Evolutionary conservation across 2,329 filamentous ascomycete species (phyloP), one percentile per base, ranked within the genome.

Genomic region (Fusarium dlaminii): DNA sequence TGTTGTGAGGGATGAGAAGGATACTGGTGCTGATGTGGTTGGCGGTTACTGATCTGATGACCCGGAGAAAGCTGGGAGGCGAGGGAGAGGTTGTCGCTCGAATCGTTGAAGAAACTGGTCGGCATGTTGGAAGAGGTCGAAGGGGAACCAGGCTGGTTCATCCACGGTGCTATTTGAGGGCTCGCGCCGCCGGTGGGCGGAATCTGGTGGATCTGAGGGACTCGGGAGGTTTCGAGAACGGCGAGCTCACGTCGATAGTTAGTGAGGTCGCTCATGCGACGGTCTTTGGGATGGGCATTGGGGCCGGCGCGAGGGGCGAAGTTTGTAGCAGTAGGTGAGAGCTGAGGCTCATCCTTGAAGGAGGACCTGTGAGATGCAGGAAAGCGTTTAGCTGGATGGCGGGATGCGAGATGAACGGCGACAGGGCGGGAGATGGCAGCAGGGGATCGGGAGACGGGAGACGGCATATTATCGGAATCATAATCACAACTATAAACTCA

Each of bases 171-270:
- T 75, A 89, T 83, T 79, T 89, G 90, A 67, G 86, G 83, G 66
- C 86, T 84, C 42, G 86, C 84, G 75, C 85, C 85, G 74, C 87
- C 87, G 66, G 84, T 87, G n/a, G 86, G 86, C 42, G 89, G 76
- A 49, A 76, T 78, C 51, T 79, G 87, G 71, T 90, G 88, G 71
- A 90, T 90, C 76, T 88, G 87, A 59, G 90, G 90, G 65, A 89
- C 84, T 73, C 89, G 88, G 66, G 88, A 86, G 39, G 89, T 88
- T 72, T 94, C 91, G 78, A 94, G 86, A 66, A 92, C 89, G 76
- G 90, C 88, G 64, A 94, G 88, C 77, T 94, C 91, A 83, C 91
- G 92, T 78, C 92, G 90, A 80, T 94, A 92, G 80, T 92, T 91
- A 80, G 86, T 86, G 77, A 93, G 87, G 79, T 92, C 90, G 84